Base-by-base conservation (phyloP, 768 basidiomycete species). In the Suillus spraguei region DNA sequence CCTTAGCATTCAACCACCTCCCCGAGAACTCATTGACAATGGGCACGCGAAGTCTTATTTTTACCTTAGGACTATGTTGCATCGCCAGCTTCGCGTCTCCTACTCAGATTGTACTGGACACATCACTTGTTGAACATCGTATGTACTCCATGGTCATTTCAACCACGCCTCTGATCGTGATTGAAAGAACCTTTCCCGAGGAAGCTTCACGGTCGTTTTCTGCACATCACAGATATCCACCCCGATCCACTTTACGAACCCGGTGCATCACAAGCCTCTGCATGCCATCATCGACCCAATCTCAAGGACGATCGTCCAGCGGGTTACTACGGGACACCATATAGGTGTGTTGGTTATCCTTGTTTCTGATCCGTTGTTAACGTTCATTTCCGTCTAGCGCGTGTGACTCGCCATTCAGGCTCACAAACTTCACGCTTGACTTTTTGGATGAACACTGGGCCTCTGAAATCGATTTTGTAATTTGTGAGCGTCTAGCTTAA, bases 201-300 rank as follows among this genome's bases (percentile, higher is more conserved):
- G 39, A 41, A 82, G 71, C 79, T 90, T n/a, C 83, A 85, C 62
- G 90, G 90, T n/a, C 84, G 90, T 50, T 93, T 93, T 75, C 74
- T 94, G 36, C 91, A 93, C 70, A 86, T 94, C 65, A 91, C 90
- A 28, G 92, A 94, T 73, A 86, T 94, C 63, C 92, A 94, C 69
- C 92, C 92, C 42, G 92, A 93, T 75, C 85, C 85, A 28, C 77
- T 83, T 72, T 94, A 93, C 72, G 66, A 70, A 6, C 69, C 71
- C 24, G 79, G 81, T 55, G 76, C 84, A 24, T 82, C 86, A 5
- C 75, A 82, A 65, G 78, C 79, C 32, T 85, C 80, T 13, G 81
- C 87, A 6, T 94, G 92, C 68, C 92, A 94, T 71, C 92, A 94
- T 71, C 80, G 86, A 67, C 69, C 71, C 55, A 80, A 84, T 67